Conservation (phyloP, 306 rosid genomes). For the Medicago lupulina region DNA sequence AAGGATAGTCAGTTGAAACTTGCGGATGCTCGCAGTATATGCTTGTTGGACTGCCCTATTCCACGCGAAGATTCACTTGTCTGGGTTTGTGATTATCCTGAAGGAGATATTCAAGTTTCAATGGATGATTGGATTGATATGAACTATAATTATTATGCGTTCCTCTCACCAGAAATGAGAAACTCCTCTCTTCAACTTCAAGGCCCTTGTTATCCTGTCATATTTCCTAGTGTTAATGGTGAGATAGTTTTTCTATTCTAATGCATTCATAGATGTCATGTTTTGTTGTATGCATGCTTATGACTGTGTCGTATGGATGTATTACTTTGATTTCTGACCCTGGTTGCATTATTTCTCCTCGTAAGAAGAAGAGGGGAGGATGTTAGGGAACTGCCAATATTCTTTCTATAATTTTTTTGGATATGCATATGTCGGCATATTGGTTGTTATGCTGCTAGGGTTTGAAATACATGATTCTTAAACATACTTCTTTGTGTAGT, state of each 20-base stretch:
- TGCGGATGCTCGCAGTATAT: slow-evolving; percentile 77
- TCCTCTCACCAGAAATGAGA: slow-evolving; percentile 94
- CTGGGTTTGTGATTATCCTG: slow-evolving; percentile 99
- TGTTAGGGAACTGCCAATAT: neutral
- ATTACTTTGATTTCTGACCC: slow-evolving; percentile 21
- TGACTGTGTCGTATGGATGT: slow-evolving; percentile 3
- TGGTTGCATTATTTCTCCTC: slow-evolving; percentile 11
- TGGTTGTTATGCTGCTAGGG: neutral
- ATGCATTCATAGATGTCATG: slow-evolving; percentile 5
- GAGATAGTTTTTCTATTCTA: slow-evolving; percentile 40
- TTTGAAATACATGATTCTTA: slow-evolving; percentile 16
- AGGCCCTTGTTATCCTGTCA: slow-evolving; percentile 98
- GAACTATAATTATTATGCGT: slow-evolving; percentile 86
- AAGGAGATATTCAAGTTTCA: slow-evolving; percentile 75
- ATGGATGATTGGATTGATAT: slow-evolving; percentile 83
- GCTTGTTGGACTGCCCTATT: slow-evolving; percentile 86
- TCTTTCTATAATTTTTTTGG: slow-evolving; percentile 8
- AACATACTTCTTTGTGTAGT: slow-evolving; percentile 55
- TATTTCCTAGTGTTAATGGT: slow-evolving; percentile 98
- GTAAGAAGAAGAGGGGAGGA: neutral
- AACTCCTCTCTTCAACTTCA: slow-evolving; percentile 94
- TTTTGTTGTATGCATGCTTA: slow-evolving; percentile 24
- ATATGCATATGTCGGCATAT: neutral
- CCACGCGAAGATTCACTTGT: slow-evolving; percentile 83
- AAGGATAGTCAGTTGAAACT: slow-evolving; percentile 72